phyloP scores from a whole-genome alignment of 306 rosid species.

The Medicago truncatula region DNA sequence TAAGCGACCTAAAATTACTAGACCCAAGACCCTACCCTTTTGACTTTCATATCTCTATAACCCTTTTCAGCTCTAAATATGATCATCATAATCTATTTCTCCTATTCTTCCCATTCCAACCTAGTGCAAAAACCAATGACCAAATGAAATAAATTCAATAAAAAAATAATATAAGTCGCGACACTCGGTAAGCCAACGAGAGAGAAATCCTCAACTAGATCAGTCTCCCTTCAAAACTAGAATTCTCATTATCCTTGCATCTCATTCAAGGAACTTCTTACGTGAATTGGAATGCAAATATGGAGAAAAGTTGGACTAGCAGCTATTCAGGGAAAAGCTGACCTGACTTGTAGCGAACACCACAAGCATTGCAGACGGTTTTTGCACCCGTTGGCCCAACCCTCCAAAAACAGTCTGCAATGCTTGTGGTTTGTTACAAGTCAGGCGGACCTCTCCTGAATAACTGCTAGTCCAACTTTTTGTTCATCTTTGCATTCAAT shows the following conservation, averaged over 20 bases:
- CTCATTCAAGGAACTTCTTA: slow-evolving; percentile 76
- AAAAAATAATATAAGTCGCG: slow-evolving; percentile 53
- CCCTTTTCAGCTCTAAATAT: slow-evolving; percentile 30
- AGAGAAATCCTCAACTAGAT: slow-evolving; percentile 36
- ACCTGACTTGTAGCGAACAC: slow-evolving; percentile 18
- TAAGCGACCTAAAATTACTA: slow-evolving; percentile 59
- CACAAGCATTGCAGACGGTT: no score
- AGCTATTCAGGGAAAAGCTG: no score
- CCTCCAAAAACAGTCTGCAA: no score
- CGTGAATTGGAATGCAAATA: slow-evolving; percentile 66
- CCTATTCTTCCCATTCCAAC: slow-evolving; percentile 68
- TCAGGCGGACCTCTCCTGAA: no score
- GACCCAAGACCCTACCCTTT: slow-evolving; percentile 74
- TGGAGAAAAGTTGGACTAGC: no score
- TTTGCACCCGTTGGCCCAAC: no score
- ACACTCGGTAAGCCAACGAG: slow-evolving; percentile 41
- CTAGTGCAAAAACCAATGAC: slow-evolving; percentile 90
- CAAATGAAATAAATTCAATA: slow-evolving; percentile 63
- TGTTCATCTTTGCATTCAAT: no score
- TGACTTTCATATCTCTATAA: slow-evolving; percentile 31
- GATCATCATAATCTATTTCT: slow-evolving; percentile 45
- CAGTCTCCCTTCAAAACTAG: slow-evolving; percentile 46
- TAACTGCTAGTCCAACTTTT: no score
- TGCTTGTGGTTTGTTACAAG: no score
- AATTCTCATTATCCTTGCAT: slow-evolving; percentile 28